These are phyloP conservation scores for Heliosperma pusillum DNA, from an alignment of 148 eudicot species.

Conservation along the genomic window DNA sequence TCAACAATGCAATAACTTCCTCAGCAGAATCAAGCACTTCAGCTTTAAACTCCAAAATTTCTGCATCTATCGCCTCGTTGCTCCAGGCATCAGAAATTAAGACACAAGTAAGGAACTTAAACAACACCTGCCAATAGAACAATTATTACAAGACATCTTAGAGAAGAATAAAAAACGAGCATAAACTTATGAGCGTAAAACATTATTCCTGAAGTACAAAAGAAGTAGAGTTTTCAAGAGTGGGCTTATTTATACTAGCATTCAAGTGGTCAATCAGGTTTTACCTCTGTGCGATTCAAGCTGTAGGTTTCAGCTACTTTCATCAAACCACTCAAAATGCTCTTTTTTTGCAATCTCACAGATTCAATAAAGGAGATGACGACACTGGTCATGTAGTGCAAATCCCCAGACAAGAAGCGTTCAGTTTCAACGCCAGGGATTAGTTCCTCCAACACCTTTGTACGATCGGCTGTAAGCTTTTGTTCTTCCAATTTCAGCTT, in stretches of 20 bases:
- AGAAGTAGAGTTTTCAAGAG: not conserved
- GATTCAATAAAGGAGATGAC: constrained; percentile 70
- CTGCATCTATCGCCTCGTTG: constrained; percentile 62
- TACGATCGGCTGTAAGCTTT: constrained; percentile 71
- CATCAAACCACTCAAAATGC: constrained; percentile 64
- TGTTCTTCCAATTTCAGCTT: constrained; percentile 83
- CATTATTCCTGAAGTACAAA: not conserved
- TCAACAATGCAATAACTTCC: constrained; percentile 51
- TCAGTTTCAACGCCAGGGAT: constrained; percentile 85
- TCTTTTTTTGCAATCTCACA: constrained; percentile 68
- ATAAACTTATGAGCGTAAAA: not conserved
- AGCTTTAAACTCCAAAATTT: constrained; percentile 50
- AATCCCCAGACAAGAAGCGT: constrained; percentile 78
- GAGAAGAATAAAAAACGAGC: not conserved
- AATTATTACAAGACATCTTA: constrained; percentile 11
- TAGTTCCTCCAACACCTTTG: constrained; percentile 80
- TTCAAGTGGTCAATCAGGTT: constrained; percentile 14
- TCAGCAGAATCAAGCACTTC: constrained; percentile 59
- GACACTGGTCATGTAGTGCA: constrained; percentile 53
- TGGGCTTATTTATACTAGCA: not conserved
- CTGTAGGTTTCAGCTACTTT: constrained; percentile 60
- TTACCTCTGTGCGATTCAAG: constrained; percentile 71
- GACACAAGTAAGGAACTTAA: constrained; percentile 55
- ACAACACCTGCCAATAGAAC: constrained; percentile 52
- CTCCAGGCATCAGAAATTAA: constrained; percentile 83